phyloP scores from a whole-genome alignment of 306 rosid species.

The Quercus glauca region DNA sequence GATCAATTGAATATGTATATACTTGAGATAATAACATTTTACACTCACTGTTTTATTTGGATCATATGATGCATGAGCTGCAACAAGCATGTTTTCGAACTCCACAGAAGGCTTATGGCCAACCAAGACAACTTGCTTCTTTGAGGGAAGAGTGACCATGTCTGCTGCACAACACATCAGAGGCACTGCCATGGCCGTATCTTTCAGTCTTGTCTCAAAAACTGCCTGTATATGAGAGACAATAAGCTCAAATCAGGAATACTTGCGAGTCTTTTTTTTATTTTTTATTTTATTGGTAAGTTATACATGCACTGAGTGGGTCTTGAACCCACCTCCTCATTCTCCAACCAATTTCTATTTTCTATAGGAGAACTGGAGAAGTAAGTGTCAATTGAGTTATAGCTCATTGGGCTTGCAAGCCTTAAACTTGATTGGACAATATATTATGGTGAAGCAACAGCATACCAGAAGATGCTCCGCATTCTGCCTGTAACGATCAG shows the following conservation, averaged over 20 bases:
- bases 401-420: not conserved
- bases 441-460: not conserved
- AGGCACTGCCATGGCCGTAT: slow-evolving; percentile 90
- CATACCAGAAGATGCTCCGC: slow-evolving; percentile 88
- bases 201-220: slow-evolving; percentile 72
- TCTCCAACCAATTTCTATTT: too few species aligned
- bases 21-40: not conserved
- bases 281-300: too few species aligned
- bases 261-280: not conserved
- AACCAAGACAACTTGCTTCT: slow-evolving; percentile 76
- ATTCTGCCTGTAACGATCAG: slow-evolving; percentile 54
- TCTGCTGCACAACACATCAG: slow-evolving; percentile 91
- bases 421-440: not conserved
- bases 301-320: too few species aligned
- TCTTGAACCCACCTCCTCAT: too few species aligned
- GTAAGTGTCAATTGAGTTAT: too few species aligned
- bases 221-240: slow-evolving; percentile 61
- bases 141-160: slow-evolving; percentile 58
- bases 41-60: slow-evolving; percentile 74
- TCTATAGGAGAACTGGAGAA: too few species aligned
- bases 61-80: slow-evolving; percentile 68
- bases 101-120: slow-evolving; percentile 52
- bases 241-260: not conserved
- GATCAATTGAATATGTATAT: not conserved
- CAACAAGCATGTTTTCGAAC: slow-evolving; percentile 65